phyloP scores from a whole-genome alignment of 495 filamentous ascomycete genomes.

The Parathielavia hyrcaniae region DNA sequence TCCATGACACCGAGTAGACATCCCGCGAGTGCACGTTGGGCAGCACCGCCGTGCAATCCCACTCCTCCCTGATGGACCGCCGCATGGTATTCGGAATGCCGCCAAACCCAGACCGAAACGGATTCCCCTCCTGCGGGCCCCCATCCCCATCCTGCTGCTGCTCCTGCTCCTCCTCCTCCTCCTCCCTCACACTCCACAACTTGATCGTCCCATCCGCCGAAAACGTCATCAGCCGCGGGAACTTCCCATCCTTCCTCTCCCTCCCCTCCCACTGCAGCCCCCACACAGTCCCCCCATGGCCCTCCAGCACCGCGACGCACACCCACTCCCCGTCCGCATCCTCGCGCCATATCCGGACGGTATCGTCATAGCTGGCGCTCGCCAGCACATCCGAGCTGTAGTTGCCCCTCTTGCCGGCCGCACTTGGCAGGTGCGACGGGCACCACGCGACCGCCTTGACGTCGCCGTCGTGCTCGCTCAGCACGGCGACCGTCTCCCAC shows the following conservation, averaged over 20 bases:
- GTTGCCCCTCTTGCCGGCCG: conserved; percentile 18
- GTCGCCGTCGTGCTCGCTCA: conserved; percentile 89
- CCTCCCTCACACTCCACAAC: conserved; percentile 65
- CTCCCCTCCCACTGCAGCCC: conserved; percentile 69
- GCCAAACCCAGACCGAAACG: conserved; percentile 30
- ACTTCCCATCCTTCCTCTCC: conserved; percentile 32
- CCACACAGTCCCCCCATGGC: conserved; percentile 82
- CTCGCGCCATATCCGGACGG: conserved; percentile 79
- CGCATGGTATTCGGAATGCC: conserved; percentile 77
- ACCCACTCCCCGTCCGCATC: conserved; percentile 85
- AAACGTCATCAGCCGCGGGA: conserved; percentile 65
- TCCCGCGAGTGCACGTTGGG: conserved; percentile 71
- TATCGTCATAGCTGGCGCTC: conserved; percentile 86
- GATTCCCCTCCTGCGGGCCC: conserved; percentile 9
- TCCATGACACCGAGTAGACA: conserved; percentile 79
- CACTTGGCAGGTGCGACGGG: conserved; percentile 45
- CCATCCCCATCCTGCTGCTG: conserved; percentile 36
- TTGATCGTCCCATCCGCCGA: conserved; percentile 73
- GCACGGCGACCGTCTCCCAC: conserved; percentile 90
- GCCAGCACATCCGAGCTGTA: conserved; percentile 62
- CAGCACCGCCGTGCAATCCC: conserved; percentile 65
- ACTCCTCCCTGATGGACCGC: conserved; percentile 67
- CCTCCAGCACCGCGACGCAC: conserved; percentile 73
- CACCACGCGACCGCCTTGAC: conserved; percentile 93
- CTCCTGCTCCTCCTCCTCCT: conserved; percentile 50